Base-by-base conservation (phyloP, 202 grass and related monocot genomes). In the Schoenoplectus tabernaemontani region DNA sequence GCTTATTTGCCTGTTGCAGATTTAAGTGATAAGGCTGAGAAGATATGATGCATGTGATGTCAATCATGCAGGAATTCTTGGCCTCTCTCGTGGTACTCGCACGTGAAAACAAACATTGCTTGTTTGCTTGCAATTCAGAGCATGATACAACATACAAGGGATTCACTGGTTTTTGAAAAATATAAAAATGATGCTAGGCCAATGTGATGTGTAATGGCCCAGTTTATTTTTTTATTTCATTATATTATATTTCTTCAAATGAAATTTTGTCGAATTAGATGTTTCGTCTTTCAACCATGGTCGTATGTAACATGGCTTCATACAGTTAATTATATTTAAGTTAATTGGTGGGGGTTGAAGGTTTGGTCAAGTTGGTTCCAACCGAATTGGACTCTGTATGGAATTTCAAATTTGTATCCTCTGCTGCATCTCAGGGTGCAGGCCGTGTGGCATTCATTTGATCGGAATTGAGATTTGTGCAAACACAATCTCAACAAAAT, bases 31-130 rank as follows among this genome's bases (percentile, higher is more conserved):
- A 72, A 72, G 68, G 68, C n/a, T 11, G 3, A 0, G 23, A 41
- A 72, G 43, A 72, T 72, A 73, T 51, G 68, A 16, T 72, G 68
- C 68, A 50, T 72, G 41, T 72, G 64, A 69, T 71, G 69, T 33
- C 44, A 75, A 75, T 75, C 6, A 75, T 56, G 47, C 48, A 72
- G 2, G 42, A 72, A 50, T 72, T 50, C 4, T 72, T 50, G 43
- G 67, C 67, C 11, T 50, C 12, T 72, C 23, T 50, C 23, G 23
- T 56, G 28, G 15, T 69, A 44, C 28, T 33, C 0, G 3, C 47
- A 54, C 48, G 36, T 37, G 13, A 54, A 20, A 54, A 53, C 71
- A 54, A 75, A 56, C 23, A 37, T 54, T 54, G 71, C 47, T 75
- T 75, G 71, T 75, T 75, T 36, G 47, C 28, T 20, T 75, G 71